Percentiles rank a stretch among this genome's conserved stretches.
phyloP scores from a whole-genome alignment of 345 rosid species.

The Aethionema arabicum region DNA sequence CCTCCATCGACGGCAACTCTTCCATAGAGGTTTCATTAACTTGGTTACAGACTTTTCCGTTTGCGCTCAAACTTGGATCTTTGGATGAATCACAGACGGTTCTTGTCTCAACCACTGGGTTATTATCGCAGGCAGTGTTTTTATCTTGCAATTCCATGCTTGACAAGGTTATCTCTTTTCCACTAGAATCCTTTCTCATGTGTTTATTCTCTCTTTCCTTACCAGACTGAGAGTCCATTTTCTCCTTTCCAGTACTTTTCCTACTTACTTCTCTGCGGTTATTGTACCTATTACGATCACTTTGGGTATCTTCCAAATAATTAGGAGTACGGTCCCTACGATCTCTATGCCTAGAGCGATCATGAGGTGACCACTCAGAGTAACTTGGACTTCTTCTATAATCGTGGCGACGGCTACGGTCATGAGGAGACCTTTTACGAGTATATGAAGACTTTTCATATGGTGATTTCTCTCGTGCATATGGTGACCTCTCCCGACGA shows the following conservation, averaged over 20 bases:
- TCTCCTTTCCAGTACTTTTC: constrained; percentile 61
- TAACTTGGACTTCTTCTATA: constrained; percentile 79
- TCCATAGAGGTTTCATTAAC: constrained; percentile 53
- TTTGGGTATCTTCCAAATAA: constrained; percentile 58
- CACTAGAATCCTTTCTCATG: constrained; percentile 48
- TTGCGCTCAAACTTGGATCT: constrained; percentile 43
- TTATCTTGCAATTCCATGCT: constrained; percentile 63
- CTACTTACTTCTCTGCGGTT: constrained; percentile 52
- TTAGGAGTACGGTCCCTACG: constrained; percentile 68
- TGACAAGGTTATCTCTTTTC: constrained; percentile 40
- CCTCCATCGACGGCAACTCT: constrained; percentile 96
- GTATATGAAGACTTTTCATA: constrained; percentile 52
- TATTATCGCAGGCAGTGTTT: constrained; percentile 35
- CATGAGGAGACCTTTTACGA: constrained; percentile 75
- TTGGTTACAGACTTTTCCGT: constrained; percentile 47
- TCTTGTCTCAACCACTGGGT: constrained; percentile 49
- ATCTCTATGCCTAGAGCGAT: constrained; percentile 50
- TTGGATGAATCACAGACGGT: constrained; percentile 45
- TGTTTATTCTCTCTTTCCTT: constrained; percentile 61
- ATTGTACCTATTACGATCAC: constrained; percentile 52
- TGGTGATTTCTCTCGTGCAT: constrained; percentile 45
- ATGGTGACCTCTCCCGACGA: constrained; percentile 55
- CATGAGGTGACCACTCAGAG: constrained; percentile 64
- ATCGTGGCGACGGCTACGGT: constrained; percentile 61
- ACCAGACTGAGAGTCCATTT: constrained; percentile 51